Base-by-base conservation (phyloP, 208 protist species). In the Trypanosoma theileri region DNA sequence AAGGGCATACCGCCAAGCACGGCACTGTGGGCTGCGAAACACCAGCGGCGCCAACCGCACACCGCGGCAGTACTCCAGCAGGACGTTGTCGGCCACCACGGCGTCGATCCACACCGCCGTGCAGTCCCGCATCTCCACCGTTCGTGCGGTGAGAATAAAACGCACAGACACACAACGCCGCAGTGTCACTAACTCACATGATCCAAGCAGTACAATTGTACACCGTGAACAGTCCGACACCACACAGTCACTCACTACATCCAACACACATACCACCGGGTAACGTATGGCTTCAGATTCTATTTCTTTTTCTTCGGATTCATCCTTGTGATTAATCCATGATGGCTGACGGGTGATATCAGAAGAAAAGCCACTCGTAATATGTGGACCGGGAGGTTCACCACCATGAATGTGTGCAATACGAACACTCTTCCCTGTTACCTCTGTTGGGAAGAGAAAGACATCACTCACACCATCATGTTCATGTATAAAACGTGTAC, bases 181-280 rank as follows among this genome's bases (percentile, higher is more conserved):
- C 21, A 90, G 58, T 31, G 75, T 68, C 17, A 92, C 59, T 40
- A 55, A 83, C 54, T 80, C 79, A 6, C 63, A 72, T 3, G 85
- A 84, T 35, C 85, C 89, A 4, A 77, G 56, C 7, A 95, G 75
- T 61, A 85, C 72, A 16, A 95, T 73, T 12, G 83, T 91, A 76
- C 89, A 95, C 54, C 76, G 41, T 41, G 80, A 82, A 68, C 89
- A 95, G 56, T 84, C 69, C 57, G 84, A 71, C 9, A 95, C 72
- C 13, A 79, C 63, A 17, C 86, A 79, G 26, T 93, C 83, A 44
- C 85, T 80, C 0, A 95, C 77, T 2, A 68, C 57, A 61, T 89
- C 86, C 24, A 93, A 66, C 46, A 95, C 66, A 66, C 89, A 87
- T 22, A 95, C 75, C 12, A 93, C 52, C 1, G 89, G 89, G 41